A percentile compares a stretch with the other conserved stretches of the same genome.
Conservation (phyloP, 1,284 basidiomycete species). For the Inonotus hispidus region DNA sequence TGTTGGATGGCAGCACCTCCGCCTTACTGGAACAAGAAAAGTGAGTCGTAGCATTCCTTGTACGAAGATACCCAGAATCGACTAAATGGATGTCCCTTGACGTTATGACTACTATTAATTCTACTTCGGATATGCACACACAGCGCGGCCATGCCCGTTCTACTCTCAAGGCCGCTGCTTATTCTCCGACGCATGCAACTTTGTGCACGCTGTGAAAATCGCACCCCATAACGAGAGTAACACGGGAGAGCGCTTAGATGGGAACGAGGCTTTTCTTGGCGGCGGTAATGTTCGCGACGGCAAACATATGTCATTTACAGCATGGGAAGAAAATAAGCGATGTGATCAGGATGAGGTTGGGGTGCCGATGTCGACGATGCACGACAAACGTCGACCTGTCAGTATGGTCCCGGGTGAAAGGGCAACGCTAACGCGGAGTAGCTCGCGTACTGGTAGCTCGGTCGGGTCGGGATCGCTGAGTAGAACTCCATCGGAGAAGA, state of each 20-base stretch:
- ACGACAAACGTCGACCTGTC: not conserved
- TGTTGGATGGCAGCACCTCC: conserved; percentile 16
- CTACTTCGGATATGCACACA: conserved; percentile 4
- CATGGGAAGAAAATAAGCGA: not conserved
- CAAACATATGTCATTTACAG: not conserved
- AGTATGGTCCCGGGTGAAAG: not conserved
- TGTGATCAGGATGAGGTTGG: not conserved
- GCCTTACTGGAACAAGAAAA: conserved; percentile 19
- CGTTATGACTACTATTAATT: not conserved
- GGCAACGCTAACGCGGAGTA: not conserved
- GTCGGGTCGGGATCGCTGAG: conserved; percentile 16
- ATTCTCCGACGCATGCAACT: conserved; percentile 74
- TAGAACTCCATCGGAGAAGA: conserved; percentile 32
- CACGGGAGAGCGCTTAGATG: not conserved
- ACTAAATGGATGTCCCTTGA: not conserved
- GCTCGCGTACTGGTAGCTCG: not conserved
- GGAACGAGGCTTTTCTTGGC: not conserved
- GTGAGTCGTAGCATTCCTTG: conserved; percentile 5
- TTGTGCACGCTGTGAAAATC: conserved; percentile 56
- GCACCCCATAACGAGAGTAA: not conserved
- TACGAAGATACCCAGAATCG: not conserved
- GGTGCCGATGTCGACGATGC: no score
- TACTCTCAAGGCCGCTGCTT: conserved; percentile 72
- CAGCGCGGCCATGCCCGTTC: conserved; percentile 79
- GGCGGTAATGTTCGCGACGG: not conserved